Base-by-base conservation (phyloP, 2,329 filamentous ascomycete genomes). In the Diaporthe ilicicola region DNA sequence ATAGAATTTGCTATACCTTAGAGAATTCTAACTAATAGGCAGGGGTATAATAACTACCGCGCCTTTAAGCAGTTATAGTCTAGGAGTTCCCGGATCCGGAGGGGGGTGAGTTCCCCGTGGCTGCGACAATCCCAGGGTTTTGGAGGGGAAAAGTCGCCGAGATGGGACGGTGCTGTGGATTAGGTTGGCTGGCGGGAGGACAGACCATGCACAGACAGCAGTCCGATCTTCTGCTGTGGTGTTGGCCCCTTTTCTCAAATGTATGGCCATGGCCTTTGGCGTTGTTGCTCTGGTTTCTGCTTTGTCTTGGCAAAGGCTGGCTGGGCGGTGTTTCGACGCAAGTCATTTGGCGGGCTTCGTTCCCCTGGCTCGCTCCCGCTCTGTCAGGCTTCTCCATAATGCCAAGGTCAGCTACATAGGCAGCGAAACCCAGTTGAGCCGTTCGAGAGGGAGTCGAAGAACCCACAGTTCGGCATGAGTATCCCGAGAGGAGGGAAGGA, bases 301-400 rank as follows among this genome's bases (percentile, higher is more conserved):
- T 48, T 62, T 10, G 42, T 48, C 59, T 62, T 62, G 59, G 59
- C 59, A n/a, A 62, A 4, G 42, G 17, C 15, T 44, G 44, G 44
- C 59, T 64, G 44, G 59, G 59, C 59, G 29, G 13, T 50, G 59
- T 64, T 64, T 64, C 59, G 59, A 64, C 59, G 29, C 42, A 64
- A 64, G 59, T 64, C 59, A 64, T 48, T 64, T 50, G 59, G 29
- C 22, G 44, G 44, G 42, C 59, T 48, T 27, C 42, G 15, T 19
- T 24, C 59, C 46, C 24, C 39, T 62, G 42, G 56, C 56, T 62
- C 39, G 39, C 56, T 62, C 39, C 24, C 39, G 12, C 37, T 61
- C 39, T n/a, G n/a, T 46, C 56, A 15, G 8, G 29, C 24, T 44
- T 62, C 56, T 32, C 59, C 59, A 62, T 48, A 62, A 62, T 48